phyloP scores from a whole-genome alignment of 768 basidiomycete species.

The Podaxis sp. region DNA sequence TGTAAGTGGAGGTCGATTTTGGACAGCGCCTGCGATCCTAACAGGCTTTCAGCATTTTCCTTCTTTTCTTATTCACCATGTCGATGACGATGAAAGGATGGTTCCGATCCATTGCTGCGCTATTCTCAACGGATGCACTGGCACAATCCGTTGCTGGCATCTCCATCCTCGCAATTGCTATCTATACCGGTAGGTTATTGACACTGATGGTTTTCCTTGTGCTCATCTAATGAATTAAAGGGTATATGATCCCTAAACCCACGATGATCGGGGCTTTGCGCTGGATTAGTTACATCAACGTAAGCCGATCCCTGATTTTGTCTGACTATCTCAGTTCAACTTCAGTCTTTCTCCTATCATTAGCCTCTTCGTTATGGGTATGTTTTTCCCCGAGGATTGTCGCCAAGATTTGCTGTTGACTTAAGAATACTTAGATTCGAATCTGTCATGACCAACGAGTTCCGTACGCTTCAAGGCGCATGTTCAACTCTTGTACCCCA shows the following conservation, averaged over 20 bases:
- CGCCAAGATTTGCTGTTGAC: conserved; percentile 32
- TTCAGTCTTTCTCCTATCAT: conserved; percentile 9
- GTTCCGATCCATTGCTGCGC: conserved; percentile 69
- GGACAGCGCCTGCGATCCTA: conserved; percentile 10
- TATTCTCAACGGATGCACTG: conserved; percentile 53
- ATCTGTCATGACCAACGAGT: conserved; percentile 75
- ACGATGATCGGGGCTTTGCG: conserved; percentile 65
- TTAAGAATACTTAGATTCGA: conserved; percentile 67
- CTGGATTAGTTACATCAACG: conserved; percentile 66
- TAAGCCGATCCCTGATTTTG: conserved; percentile 20
- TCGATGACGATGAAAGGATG: conserved; percentile 68
- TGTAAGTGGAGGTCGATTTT: conserved; percentile 36
- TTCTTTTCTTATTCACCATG: conserved; percentile 52
- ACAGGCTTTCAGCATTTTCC: conserved; percentile 39
- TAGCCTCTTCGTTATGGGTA: conserved; percentile 15
- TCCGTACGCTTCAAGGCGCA: conserved; percentile 59
- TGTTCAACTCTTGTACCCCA: conserved; percentile 57
- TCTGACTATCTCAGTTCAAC: neutral
- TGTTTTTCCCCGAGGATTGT: conserved; percentile 11
- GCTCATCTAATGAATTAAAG: conserved; percentile 6
- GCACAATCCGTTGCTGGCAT: conserved; percentile 59
- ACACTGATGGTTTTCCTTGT: neutral
- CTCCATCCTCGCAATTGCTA: conserved; percentile 23
- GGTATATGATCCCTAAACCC: conserved; percentile 47
- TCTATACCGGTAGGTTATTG: conserved; percentile 24